phyloP scores from a whole-genome alignment of 176 grass and related monocot species.

The Elaeis guineensis region DNA sequence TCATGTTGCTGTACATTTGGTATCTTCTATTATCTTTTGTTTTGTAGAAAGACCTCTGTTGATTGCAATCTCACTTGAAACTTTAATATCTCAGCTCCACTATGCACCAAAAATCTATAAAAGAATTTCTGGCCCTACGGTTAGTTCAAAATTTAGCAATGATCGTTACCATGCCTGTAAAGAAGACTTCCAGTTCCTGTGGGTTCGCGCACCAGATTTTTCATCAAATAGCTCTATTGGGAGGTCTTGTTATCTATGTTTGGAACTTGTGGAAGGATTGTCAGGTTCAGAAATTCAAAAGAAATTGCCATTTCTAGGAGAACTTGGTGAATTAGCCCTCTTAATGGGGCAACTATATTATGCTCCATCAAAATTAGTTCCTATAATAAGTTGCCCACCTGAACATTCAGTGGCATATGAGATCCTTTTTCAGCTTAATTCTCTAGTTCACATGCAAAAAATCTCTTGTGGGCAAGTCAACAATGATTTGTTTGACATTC shows the following conservation, averaged over 20 bases:
- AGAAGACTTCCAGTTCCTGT: constrained; percentile 54
- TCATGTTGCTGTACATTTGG: too few species aligned
- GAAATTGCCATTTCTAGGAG: constrained; percentile 42
- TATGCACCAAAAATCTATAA: constrained; percentile 80
- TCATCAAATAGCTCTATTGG: constrained; percentile 61
- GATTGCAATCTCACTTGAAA: constrained; percentile 9
- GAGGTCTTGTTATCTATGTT: constrained; percentile 47
- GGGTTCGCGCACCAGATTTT: constrained; percentile 82
- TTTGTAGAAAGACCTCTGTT: too few species aligned
- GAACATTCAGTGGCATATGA: constrained; percentile 64
- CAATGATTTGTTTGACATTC: constrained; percentile 59
- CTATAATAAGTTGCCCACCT: constrained; percentile 55
- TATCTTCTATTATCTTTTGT: too few species aligned
- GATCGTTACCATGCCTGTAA: constrained; percentile 65
- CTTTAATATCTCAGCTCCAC: constrained; percentile 43
- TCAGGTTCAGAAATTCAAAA: constrained; percentile 42
- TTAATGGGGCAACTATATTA: constrained; percentile 7
- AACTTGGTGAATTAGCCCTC: constrained; percentile 46
- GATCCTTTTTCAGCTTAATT: constrained; percentile 78
- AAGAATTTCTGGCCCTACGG: constrained; percentile 31
- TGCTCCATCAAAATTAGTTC: constrained; percentile 44
- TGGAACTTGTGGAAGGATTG: constrained; percentile 38
- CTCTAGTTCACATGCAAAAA: constrained; percentile 86
- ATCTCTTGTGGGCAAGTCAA: constrained; percentile 51
- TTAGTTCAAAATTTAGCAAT: constrained; percentile 51